Percentiles rank a stretch among this genome's conserved stretches.
phyloP scores from a whole-genome alignment of 2,329 filamentous ascomycete genomes.

The Colletotrichum tamarilloi region DNA sequence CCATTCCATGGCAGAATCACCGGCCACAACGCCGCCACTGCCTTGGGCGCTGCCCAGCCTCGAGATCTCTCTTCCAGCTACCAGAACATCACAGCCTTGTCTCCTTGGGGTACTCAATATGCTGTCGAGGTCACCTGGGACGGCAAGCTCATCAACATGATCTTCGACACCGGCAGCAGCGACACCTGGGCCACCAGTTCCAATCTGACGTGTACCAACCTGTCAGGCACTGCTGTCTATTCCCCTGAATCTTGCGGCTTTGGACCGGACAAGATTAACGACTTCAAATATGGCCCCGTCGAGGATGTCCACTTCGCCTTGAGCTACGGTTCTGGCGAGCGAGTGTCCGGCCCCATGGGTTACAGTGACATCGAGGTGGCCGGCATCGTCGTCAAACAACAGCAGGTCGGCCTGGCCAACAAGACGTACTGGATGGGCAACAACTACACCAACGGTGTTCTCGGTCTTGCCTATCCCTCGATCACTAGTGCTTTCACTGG shows the following conservation, averaged over 20 bases:
- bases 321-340: constrained; percentile 61
- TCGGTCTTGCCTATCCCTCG: constrained; percentile 63
- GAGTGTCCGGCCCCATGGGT: constrained; percentile 59
- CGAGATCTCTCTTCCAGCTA: constrained; percentile 36
- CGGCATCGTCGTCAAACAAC: constrained; percentile 54
- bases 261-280: constrained; percentile 49
- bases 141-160: constrained; percentile 50
- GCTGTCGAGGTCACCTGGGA: constrained; percentile 55
- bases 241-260: constrained; percentile 52
- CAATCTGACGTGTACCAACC: constrained; percentile 55
- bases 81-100: constrained; percentile 53
- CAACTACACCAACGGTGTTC: constrained; percentile 61
- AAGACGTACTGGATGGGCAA: constrained; percentile 63
- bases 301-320: constrained; percentile 58
- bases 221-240: constrained; percentile 42
- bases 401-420: constrained; percentile 62
- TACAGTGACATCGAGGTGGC: constrained; percentile 58
- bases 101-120: constrained; percentile 54
- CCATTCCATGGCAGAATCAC: constrained; percentile 41
- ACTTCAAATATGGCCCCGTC: constrained; percentile 53
- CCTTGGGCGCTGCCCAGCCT: constrained; percentile 39
- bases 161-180: constrained; percentile 63
- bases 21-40: constrained; percentile 44
- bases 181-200: constrained; percentile 60
- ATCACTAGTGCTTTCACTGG: constrained; percentile 61